Conservation (phyloP, 2,329 filamentous ascomycete genomes). For the Orbilia javanica region DNA sequence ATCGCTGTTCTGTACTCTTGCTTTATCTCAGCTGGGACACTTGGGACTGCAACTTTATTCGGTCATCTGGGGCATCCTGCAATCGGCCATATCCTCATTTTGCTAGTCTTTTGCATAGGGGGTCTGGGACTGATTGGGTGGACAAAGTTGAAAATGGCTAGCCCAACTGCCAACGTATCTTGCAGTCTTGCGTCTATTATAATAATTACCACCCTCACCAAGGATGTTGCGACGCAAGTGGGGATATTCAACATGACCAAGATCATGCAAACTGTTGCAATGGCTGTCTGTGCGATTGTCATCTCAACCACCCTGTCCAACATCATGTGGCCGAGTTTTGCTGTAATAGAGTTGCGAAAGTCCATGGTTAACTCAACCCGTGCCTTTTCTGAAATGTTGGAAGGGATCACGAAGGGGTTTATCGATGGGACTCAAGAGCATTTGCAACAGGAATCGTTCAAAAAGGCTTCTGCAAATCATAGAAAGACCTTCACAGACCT, state of each 20-base stretch:
- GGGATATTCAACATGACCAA: slow-evolving; percentile 74
- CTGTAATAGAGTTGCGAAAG: slow-evolving; percentile 72
- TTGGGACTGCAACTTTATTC: slow-evolving; percentile 74
- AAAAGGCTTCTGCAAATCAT: slow-evolving; percentile 69
- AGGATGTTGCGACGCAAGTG: slow-evolving; percentile 75
- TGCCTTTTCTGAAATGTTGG: slow-evolving; percentile 72
- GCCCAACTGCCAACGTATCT: slow-evolving; percentile 73
- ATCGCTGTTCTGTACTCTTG: slow-evolving; percentile 74
- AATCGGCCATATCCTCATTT: slow-evolving; percentile 72
- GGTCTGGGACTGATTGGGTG: slow-evolving; percentile 75
- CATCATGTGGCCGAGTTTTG: slow-evolving; percentile 72
- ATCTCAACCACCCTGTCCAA: slow-evolving; percentile 71
- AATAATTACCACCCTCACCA: slow-evolving; percentile 75
- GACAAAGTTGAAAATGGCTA: slow-evolving; percentile 72
- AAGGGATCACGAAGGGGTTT: slow-evolving; percentile 73
- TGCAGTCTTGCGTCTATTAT: slow-evolving; percentile 76
- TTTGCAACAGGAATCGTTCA: slow-evolving; percentile 69
- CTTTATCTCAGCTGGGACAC: slow-evolving; percentile 73
- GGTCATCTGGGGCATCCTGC: slow-evolving; percentile 69
- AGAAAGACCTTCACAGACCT: slow-evolving; percentile 71
- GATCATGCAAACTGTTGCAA: slow-evolving; percentile 70
- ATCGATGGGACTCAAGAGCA: slow-evolving; percentile 73
- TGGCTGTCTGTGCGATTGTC: slow-evolving; percentile 72
- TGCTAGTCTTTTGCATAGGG: slow-evolving; percentile 75
- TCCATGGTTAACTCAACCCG: slow-evolving; percentile 73